phyloP scores from a whole-genome alignment of 2,329 filamentous ascomycete genomes.

The Fusarium metavorans region DNA sequence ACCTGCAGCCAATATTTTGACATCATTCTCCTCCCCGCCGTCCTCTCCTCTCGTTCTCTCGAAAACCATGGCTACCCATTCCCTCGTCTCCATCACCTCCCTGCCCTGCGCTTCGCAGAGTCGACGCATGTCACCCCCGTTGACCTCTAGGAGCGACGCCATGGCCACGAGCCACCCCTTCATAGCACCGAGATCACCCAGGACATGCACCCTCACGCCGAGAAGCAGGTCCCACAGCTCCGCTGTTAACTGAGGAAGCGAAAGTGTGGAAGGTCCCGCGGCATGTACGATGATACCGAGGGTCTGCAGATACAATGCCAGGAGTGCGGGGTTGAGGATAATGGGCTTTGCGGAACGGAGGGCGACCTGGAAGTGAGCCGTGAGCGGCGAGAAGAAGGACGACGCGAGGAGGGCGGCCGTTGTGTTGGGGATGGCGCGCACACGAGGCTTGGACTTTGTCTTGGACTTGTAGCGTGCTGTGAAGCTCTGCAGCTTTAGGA shows the following conservation, averaged over 20 bases:
- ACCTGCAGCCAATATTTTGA: slow-evolving; percentile 82
- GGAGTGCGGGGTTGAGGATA: slow-evolving; percentile 79
- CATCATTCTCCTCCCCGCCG: slow-evolving; percentile 78
- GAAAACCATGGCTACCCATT: slow-evolving; percentile 87
- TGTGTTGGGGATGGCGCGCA: slow-evolving; percentile 77
- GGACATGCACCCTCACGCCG: slow-evolving; percentile 69
- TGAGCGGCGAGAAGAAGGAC: slow-evolving; percentile 88
- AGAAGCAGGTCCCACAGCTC: slow-evolving; percentile 90
- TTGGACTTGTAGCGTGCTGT: slow-evolving; percentile 67
- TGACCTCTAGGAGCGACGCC: slow-evolving; percentile 84
- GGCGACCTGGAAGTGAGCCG: slow-evolving; percentile 80
- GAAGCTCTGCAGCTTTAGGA: slow-evolving; percentile 91
- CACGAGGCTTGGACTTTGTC: slow-evolving; percentile 52
- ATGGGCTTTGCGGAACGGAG: slow-evolving; percentile 66
- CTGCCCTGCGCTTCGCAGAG: slow-evolving; percentile 80
- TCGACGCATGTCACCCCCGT: slow-evolving; percentile 76
- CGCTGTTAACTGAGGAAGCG: slow-evolving; percentile 82
- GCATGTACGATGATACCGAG: slow-evolving; percentile 86
- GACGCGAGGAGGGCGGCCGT: slow-evolving; percentile 81
- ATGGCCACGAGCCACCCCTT: slow-evolving; percentile 83
- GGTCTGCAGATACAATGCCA: slow-evolving; percentile 87
- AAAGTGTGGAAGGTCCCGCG: slow-evolving; percentile 81
- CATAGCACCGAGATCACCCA: slow-evolving; percentile 74
- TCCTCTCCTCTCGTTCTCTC: slow-evolving; percentile 65
- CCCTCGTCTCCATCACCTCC: slow-evolving; percentile 85